These are phyloP conservation scores for Didymella arachidicola DNA, from an alignment of 2,329 filamentous ascomycete genomes.

Conservation along the genomic window DNA sequence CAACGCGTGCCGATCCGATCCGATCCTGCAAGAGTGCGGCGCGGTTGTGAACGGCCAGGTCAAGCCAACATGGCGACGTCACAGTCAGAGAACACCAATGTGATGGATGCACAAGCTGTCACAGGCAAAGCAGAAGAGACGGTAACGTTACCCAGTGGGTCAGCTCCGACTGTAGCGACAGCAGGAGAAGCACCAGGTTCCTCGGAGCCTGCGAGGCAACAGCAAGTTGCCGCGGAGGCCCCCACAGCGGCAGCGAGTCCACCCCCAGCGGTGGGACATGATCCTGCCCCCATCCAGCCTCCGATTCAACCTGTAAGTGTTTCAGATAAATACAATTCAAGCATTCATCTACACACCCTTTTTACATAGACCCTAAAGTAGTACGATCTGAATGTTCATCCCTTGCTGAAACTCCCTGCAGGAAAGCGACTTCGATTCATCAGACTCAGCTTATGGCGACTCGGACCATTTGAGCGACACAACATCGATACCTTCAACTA, in stretches of 20 bases:
- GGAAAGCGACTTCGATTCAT: slow-evolving; percentile 25
- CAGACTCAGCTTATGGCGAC: slow-evolving; percentile 38
- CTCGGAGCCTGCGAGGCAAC: not conserved
- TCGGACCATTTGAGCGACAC: slow-evolving; percentile 37
- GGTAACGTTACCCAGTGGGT: not conserved
- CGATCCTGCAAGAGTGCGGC: slow-evolving; percentile 12
- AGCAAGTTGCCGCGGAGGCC: slow-evolving; percentile 5
- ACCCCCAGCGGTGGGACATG: slow-evolving; percentile 6
- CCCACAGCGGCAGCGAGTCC: slow-evolving; percentile 7
- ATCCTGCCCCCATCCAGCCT: slow-evolving; percentile 19
- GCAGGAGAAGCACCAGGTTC: not conserved
- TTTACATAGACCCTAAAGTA: not conserved
- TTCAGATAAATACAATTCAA: not conserved
- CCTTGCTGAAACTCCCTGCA: slow-evolving; percentile 1
- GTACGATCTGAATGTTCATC: not conserved
- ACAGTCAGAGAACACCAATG: slow-evolving; percentile 1
- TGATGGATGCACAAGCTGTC: not conserved
- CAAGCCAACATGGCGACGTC: slow-evolving; percentile 10
- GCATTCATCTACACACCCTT: not conserved
- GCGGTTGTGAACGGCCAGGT: not conserved
- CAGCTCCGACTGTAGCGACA: slow-evolving; percentile 1
- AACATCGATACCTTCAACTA: slow-evolving; percentile 43
- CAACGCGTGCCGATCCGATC: slow-evolving; percentile 14
- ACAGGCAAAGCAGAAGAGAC: not conserved
- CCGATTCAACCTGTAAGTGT: slow-evolving; percentile 19